Percentiles rank a stretch among this genome's conserved stretches.
Conservation (phyloP, 2,329 filamentous ascomycete genomes). For the Exophiala bonariae region DNA sequence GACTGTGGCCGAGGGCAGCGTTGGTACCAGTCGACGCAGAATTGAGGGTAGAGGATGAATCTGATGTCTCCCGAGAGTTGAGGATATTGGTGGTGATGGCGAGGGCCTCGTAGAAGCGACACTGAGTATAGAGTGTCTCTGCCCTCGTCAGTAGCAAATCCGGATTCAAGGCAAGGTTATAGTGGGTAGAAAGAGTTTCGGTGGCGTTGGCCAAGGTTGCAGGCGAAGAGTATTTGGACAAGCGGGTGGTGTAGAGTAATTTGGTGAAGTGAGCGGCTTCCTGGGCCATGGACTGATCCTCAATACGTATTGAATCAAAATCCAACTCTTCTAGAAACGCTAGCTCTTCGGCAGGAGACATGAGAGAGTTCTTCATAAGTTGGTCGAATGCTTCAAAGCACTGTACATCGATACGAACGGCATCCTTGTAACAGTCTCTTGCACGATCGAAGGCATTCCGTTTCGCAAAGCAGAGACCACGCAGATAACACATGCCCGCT, state of each 20-base stretch:
- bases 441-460: constrained; percentile 96
- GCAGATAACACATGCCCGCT: constrained; percentile 94
- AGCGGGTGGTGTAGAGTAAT: constrained; percentile 90
- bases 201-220: constrained; percentile 79
- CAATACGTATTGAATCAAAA: constrained; percentile 77
- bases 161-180: constrained; percentile 80
- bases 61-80: constrained; percentile 83
- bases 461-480: constrained; percentile 92
- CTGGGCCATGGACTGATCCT: constrained; percentile 68
- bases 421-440: constrained; percentile 98
- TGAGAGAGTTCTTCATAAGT: constrained; percentile 92
- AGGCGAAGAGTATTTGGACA: constrained; percentile 93
- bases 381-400: constrained; percentile 99
- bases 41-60: constrained; percentile 38
- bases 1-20: constrained; percentile 45
- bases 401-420: constrained; percentile 93
- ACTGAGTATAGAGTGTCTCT: constrained; percentile 91
- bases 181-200: constrained; percentile 90
- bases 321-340: constrained; percentile 83
- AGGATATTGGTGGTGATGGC: constrained; percentile 81
- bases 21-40: constrained; percentile 21
- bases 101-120: constrained; percentile 85
- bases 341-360: constrained; percentile 87
- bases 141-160: constrained; percentile 89
- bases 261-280: constrained; percentile 92